phyloP scores from a whole-genome alignment of 495 filamentous ascomycete species.

The Rhypophila decipiens region DNA sequence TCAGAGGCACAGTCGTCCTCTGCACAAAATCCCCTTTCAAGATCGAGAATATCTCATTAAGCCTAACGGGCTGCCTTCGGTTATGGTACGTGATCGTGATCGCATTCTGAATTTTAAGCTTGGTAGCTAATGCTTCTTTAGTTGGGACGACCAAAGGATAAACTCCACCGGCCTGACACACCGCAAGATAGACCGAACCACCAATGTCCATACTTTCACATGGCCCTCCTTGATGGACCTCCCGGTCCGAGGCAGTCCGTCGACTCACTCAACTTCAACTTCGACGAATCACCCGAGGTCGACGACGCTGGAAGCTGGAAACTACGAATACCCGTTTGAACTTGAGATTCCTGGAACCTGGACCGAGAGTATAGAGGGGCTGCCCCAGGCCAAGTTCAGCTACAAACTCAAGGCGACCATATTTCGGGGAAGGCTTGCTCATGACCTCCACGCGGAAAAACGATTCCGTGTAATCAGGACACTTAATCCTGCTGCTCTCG shows the following conservation, averaged over 20 bases:
- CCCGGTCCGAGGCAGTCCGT: constrained; percentile 6
- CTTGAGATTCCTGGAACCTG: constrained; percentile 66
- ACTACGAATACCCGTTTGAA: constrained; percentile 90
- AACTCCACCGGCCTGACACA: constrained; percentile 44
- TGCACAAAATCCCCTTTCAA: constrained; percentile 63
- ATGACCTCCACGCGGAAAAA: constrained; percentile 71
- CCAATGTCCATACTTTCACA: constrained; percentile 35
- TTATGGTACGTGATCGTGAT: constrained; percentile 49
- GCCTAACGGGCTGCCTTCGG: constrained; percentile 63
- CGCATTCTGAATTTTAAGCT: neutral
- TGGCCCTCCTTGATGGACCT: constrained; percentile 44
- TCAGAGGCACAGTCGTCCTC: constrained; percentile 70
- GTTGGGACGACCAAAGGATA: constrained; percentile 44
- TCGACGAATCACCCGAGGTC: constrained; percentile 27
- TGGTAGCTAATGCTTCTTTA: constrained; percentile 17
- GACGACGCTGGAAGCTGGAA: constrained; percentile 62
- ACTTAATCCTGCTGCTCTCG: constrained; percentile 69
- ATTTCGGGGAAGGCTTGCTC: constrained; percentile 68
- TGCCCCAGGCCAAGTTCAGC: constrained; percentile 70
- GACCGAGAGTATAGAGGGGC: constrained; percentile 84
- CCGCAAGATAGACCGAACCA: constrained; percentile 39
- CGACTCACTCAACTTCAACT: constrained; percentile 14
- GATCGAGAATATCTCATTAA: constrained; percentile 65
- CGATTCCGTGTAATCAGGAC: constrained; percentile 85
- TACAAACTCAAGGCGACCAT: constrained; percentile 88